Conservation (phyloP, 2,329 filamentous ascomycete genomes). For the Stemphylium vesicarium region DNA sequence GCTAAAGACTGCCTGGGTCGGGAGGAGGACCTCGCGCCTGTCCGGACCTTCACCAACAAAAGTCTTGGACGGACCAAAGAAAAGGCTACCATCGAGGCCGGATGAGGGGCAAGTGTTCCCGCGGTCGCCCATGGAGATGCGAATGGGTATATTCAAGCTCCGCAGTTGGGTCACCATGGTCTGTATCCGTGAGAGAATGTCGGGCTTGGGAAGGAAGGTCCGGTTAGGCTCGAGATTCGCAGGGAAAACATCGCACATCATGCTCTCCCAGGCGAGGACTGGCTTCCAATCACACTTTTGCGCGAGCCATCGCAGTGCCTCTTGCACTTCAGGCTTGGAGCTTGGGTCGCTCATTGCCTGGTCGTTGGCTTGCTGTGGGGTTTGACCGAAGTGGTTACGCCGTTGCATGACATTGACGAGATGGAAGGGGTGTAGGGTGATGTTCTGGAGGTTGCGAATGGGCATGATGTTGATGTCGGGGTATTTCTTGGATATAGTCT, state of each 20-base stretch:
- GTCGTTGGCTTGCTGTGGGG: constrained; percentile 17
- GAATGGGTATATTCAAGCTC: constrained; percentile 40
- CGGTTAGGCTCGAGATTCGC: constrained; percentile 40
- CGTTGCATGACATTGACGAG: constrained; percentile 44
- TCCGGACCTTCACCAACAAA: constrained; percentile 35
- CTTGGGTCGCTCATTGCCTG: constrained; percentile 32
- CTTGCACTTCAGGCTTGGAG: constrained; percentile 39
- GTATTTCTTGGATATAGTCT: constrained; percentile 38
- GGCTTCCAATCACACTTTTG: constrained; percentile 44
- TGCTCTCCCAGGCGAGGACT: constrained; percentile 41
- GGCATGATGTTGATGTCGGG: constrained; percentile 43
- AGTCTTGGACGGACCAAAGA: constrained; percentile 46
- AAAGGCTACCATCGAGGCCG: constrained; percentile 42
- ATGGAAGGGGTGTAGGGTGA: constrained; percentile 44
- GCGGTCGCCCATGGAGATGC: constrained; percentile 44
- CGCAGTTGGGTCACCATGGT: constrained; percentile 39
- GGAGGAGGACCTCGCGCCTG: constrained; percentile 35
- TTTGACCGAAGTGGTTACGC: constrained; percentile 32
- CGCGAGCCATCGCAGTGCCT: constrained; percentile 41
- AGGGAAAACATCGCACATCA: constrained; percentile 49
- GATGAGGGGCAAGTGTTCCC: constrained; percentile 31
- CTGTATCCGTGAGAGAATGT: constrained; percentile 40
- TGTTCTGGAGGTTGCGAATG: constrained; percentile 34
- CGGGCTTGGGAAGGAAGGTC: constrained; percentile 38
- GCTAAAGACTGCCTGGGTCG: constrained; percentile 44